phyloP scores from a whole-genome alignment of 2,329 filamentous ascomycete genomes.

The Aspergillus awamori region DNA sequence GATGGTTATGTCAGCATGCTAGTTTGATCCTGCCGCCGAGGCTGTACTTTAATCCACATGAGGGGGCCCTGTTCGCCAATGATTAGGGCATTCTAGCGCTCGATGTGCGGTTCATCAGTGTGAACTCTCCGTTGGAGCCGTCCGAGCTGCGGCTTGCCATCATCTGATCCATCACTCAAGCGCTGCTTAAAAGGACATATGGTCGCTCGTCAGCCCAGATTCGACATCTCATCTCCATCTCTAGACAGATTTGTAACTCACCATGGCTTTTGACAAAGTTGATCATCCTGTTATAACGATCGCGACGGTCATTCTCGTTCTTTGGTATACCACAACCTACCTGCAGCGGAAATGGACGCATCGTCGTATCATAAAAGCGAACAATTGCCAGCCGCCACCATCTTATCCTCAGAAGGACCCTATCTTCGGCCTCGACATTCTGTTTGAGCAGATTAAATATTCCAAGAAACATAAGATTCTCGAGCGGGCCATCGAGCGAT shows the following conservation, averaged over 20 bases:
- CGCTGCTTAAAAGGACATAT: background rate
- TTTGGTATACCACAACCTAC: conserved; percentile 15
- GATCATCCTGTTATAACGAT: conserved; percentile 12
- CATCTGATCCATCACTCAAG: background rate
- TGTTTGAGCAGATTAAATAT: conserved; percentile 5
- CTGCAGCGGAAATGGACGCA: conserved; percentile 20
- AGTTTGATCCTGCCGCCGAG: background rate
- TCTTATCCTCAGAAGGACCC: conserved; percentile 11
- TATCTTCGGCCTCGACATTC: conserved; percentile 18
- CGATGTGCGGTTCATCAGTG: background rate
- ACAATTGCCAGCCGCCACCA: conserved; percentile 18
- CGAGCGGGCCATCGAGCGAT: conserved; percentile 11
- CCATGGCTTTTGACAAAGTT: background rate
- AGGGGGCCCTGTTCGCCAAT: background rate
- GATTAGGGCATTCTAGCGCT: background rate
- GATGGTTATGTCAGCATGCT: too few species aligned
- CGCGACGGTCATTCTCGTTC: conserved; percentile 6
- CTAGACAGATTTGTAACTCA: background rate
- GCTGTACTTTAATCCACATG: background rate
- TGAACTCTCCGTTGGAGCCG: background rate
- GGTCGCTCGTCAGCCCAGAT: background rate
- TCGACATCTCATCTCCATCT: background rate
- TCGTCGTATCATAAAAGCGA: conserved; percentile 17
- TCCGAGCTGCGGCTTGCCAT: background rate
- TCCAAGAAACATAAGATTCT: conserved; percentile 19